Conservation (phyloP, 2,329 filamentous ascomycete species). For the Cercospora sojina region DNA sequence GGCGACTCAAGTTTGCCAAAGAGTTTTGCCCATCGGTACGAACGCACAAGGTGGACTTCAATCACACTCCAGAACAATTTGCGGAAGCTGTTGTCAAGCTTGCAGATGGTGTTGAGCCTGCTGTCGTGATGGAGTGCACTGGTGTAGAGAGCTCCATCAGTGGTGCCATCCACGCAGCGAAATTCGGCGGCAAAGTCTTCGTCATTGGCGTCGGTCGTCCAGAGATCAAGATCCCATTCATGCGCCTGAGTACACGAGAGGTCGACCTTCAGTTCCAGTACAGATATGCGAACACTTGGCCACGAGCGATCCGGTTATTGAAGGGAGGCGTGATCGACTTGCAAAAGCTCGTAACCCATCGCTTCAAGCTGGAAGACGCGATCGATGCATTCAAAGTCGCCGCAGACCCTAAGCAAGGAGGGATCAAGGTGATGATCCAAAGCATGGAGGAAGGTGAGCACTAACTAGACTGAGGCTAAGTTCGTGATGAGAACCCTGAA, state of each 20-base stretch:
- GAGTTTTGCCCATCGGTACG: slow-evolving; percentile 74
- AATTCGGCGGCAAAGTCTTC: slow-evolving; percentile 96
- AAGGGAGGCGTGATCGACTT: slow-evolving; percentile 82
- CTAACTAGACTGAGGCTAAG: slow-evolving; percentile 19
- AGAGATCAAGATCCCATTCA: slow-evolving; percentile 94
- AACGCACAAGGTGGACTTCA: slow-evolving; percentile 73
- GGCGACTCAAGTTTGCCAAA: slow-evolving; percentile 79
- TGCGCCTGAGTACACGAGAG: slow-evolving; percentile 85
- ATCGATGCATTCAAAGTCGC: slow-evolving; percentile 87
- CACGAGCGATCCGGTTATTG: slow-evolving; percentile 82
- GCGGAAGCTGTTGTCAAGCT: slow-evolving; percentile 66
- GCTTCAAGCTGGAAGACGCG: slow-evolving; percentile 81
- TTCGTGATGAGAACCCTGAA: neutral
- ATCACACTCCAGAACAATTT: slow-evolving; percentile 65
- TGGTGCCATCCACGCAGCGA: slow-evolving; percentile 81
- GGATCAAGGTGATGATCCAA: slow-evolving; percentile 98
- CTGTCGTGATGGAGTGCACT: slow-evolving; percentile 85
- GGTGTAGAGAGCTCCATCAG: slow-evolving; percentile 88
- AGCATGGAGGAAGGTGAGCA: slow-evolving; percentile 50
- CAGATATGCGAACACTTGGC: slow-evolving; percentile 95
- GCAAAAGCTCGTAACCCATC: slow-evolving; percentile 80
- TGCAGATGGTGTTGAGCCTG: slow-evolving; percentile 77
- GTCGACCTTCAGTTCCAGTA: slow-evolving; percentile 97
- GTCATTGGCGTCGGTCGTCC: slow-evolving; percentile 94
- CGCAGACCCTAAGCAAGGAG: slow-evolving; percentile 81